These are phyloP conservation scores for Marchantia polymorpha DNA, from an alignment of 225 moss, liverwort and hornwort genomes.

Conservation along the genomic window DNA sequence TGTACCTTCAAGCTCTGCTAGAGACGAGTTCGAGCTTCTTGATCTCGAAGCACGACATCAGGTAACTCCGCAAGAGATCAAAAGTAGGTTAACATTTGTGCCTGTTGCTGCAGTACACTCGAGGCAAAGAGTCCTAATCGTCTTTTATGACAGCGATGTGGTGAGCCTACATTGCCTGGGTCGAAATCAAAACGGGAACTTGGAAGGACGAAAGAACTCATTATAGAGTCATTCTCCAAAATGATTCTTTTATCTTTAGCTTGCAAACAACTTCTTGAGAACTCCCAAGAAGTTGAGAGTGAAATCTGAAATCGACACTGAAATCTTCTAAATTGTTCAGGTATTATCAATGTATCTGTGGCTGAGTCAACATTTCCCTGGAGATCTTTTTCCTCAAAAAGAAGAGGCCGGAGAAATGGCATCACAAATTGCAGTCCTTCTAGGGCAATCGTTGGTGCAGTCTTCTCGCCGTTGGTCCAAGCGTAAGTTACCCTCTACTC, in stretches of 20 bases:
- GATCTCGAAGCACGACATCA: slow-evolving; percentile 96
- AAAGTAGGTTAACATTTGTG: too few species aligned
- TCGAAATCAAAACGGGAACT: too few species aligned
- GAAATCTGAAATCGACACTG: too few species aligned
- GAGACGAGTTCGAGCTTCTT: slow-evolving; percentile 92
- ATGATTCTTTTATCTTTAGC: too few species aligned
- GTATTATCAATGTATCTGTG: slow-evolving; percentile 61
- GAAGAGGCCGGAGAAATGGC: slow-evolving; percentile 86
- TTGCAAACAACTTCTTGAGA: too few species aligned
- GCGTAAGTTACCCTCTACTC: slow-evolving; percentile 35
- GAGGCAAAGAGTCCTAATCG: too few species aligned
- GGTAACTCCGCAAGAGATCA: slow-evolving; percentile 32
- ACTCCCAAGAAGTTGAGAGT: too few species aligned
- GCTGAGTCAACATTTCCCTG: slow-evolving; percentile 88
- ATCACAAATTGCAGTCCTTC: slow-evolving; percentile 69
- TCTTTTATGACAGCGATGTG: too few species aligned
- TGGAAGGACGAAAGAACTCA: too few species aligned
- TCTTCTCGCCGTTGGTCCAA: slow-evolving; percentile 85
- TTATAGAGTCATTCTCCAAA: too few species aligned
- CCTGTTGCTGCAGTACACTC: too few species aligned
- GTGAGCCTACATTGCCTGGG: too few species aligned
- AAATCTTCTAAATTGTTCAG: slow-evolving; percentile 7
- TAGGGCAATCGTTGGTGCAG: slow-evolving; percentile 89
- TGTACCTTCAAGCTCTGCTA: slow-evolving; percentile 76
- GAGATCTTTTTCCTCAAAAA: slow-evolving; percentile 84